Conservation (phyloP, 768 basidiomycete species). For the Jaapia argillacea region DNA sequence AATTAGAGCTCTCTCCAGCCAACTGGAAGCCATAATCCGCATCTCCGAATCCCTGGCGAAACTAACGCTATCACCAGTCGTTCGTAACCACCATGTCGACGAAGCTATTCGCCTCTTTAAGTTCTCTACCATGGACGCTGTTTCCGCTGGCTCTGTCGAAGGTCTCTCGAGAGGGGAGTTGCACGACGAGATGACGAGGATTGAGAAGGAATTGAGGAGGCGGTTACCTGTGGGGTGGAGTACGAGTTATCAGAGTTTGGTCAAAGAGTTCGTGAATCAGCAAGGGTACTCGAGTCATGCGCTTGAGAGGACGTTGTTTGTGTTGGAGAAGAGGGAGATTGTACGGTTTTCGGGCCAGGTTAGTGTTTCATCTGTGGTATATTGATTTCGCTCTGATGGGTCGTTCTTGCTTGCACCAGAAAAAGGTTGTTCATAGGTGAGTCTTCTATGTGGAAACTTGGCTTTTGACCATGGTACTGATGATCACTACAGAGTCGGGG, state of each 20-base stretch:
- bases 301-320: slow-evolving; percentile 81
- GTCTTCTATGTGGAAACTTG: no score
- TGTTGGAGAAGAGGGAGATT: slow-evolving; percentile 94
- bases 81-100: slow-evolving; percentile 90
- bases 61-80: slow-evolving; percentile 77
- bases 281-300: slow-evolving; percentile 89
- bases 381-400: not conserved
- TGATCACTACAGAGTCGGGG: no score
- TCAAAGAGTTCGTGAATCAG: slow-evolving; percentile 87
- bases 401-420: slow-evolving; percentile 18
- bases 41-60: slow-evolving; percentile 97
- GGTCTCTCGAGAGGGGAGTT: slow-evolving; percentile 86
- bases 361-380: slow-evolving; percentile 11
- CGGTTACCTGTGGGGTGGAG: slow-evolving; percentile 92
- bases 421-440: slow-evolving; percentile 46
- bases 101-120: slow-evolving; percentile 98
- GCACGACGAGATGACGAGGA: slow-evolving; percentile 86
- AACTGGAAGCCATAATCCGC: slow-evolving; percentile 97
- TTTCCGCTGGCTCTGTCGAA: slow-evolving; percentile 87
- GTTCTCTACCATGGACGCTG: slow-evolving; percentile 98
- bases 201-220: slow-evolving; percentile 79
- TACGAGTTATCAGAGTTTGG: slow-evolving; percentile 89
- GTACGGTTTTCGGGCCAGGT: slow-evolving; percentile 70
- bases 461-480: no score
- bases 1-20: slow-evolving; percentile 27